These are phyloP conservation scores for Nemania sp. DNA, from an alignment of 2,329 filamentous ascomycete species.

Conservation along the genomic window DNA sequence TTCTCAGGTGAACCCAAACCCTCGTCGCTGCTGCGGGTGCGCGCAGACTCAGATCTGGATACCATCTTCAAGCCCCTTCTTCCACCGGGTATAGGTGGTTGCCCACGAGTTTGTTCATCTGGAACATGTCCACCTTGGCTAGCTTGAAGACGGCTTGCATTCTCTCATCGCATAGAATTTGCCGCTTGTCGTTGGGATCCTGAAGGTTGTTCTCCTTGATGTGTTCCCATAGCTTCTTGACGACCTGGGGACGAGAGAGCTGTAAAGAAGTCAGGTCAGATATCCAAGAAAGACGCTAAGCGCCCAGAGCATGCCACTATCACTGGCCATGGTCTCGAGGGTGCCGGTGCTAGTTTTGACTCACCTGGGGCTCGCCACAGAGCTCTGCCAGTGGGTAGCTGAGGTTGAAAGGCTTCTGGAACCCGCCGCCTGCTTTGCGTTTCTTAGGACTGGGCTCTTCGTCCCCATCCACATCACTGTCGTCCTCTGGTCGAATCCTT, in stretches of 20 bases:
- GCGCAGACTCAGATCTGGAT: background rate
- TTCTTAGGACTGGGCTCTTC: conserved; percentile 63
- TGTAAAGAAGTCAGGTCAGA: conserved; percentile 44
- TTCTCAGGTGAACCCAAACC: background rate
- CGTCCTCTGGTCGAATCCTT: conserved; percentile 77
- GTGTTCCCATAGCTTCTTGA: conserved; percentile 95
- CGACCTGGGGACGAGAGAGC: conserved; percentile 91
- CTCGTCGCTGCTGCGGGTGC: background rate
- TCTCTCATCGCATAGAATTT: conserved; percentile 89
- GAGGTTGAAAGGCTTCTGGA: conserved; percentile 84
- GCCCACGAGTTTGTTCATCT: conserved; percentile 96
- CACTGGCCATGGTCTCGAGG: background rate
- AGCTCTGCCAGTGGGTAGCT: conserved; percentile 71
- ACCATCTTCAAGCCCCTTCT: conserved; percentile 51
- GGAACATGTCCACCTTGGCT: conserved; percentile 95
- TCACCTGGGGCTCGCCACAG: conserved; percentile 69
- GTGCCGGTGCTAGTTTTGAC: conserved; percentile 37
- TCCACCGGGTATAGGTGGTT: conserved; percentile 87
- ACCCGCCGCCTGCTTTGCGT: conserved; percentile 87
- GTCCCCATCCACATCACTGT: conserved; percentile 73
- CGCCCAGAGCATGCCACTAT: background rate
- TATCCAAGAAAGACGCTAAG: conserved; percentile 3
- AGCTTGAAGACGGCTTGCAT: conserved; percentile 93
- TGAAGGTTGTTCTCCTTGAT: conserved; percentile 89
- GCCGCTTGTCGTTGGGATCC: conserved; percentile 87